A percentile compares a stretch with the other conserved stretches of the same genome.
These are phyloP conservation scores for Beauveria sp. DNA, from an alignment of 2,329 filamentous ascomycete genomes.

Conservation along the genomic window DNA sequence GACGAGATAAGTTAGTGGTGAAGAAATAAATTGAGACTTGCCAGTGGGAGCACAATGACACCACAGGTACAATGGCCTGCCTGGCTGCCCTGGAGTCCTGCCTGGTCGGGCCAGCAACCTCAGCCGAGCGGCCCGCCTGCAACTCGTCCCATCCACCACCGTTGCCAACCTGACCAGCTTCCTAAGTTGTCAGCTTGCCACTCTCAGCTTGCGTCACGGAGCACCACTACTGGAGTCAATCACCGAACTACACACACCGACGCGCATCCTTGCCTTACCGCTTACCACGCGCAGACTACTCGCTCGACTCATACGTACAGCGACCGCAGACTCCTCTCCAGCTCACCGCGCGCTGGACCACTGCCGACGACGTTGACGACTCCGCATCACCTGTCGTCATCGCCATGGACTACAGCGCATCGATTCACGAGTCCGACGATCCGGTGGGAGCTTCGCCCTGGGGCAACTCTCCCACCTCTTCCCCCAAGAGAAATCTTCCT, in stretches of 20 bases:
- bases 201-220: conserved; percentile 13
- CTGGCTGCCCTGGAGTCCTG: not conserved
- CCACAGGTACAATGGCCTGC: too few relatives aligned
- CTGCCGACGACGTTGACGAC: not conserved
- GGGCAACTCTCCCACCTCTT: conserved; percentile 45
- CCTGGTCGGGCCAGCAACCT: not conserved
- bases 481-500: conserved; percentile 38
- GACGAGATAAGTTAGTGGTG: too few relatives aligned
- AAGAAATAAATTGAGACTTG: too few relatives aligned
- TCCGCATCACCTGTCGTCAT: conserved; percentile 6
- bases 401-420: conserved; percentile 51
- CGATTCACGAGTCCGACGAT: conserved; percentile 47
- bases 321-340: not conserved
- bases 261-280: not conserved
- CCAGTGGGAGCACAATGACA: too few relatives aligned
- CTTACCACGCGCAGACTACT: not conserved
- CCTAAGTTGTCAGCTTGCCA: conserved; percentile 1
- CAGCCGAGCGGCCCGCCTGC: conserved; percentile 1
- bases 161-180: conserved; percentile 4
- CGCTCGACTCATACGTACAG: not conserved
- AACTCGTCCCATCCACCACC: not conserved
- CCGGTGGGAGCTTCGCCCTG: conserved; percentile 46
- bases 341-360: not conserved
- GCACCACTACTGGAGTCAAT: not conserved
- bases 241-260: not conserved